A percentile compares a stretch with the other conserved stretches of the same genome.
Conservation (phyloP, 495 filamentous ascomycete species). For the Viridothelium virens region DNA sequence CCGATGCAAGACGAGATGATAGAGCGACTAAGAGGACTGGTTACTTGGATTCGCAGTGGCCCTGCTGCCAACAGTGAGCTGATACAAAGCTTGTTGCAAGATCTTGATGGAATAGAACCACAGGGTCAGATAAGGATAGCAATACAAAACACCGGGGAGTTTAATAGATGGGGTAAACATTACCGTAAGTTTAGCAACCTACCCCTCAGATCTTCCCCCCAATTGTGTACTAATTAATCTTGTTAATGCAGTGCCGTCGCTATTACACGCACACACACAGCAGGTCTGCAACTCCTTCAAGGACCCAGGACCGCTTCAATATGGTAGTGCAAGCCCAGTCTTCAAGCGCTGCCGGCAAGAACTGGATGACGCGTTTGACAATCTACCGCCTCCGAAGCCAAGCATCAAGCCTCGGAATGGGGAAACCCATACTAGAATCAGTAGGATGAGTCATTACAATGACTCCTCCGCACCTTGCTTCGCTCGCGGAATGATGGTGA, state of each 20-base stretch:
- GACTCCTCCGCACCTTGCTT: conserved; percentile 4
- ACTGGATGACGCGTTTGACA: conserved; percentile 15
- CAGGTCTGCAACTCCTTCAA: conserved; percentile 18
- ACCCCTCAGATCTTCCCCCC: background rate
- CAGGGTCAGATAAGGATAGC: conserved; percentile 13
- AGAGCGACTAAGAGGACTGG: background rate
- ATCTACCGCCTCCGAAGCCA: conserved; percentile 12
- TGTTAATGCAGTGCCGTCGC: conserved; percentile 1
- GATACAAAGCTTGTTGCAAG: background rate
- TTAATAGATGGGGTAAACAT: conserved; percentile 13
- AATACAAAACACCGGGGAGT: background rate
- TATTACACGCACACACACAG: conserved; percentile 10
- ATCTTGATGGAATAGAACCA: conserved; percentile 6
- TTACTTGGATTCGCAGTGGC: background rate
- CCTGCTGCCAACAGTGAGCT: background rate
- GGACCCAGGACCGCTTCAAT: conserved; percentile 14
- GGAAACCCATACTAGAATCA: background rate
- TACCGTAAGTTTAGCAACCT: background rate
- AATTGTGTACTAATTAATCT: background rate
- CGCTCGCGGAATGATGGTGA: conserved; percentile 4
- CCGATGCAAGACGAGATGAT: too few species aligned
- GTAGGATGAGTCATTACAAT: background rate
- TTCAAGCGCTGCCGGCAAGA: conserved; percentile 13
- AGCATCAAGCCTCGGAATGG: background rate
- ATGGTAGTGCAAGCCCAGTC: conserved; percentile 11